Evolutionary conservation across 805 yeast genomes (phyloP), one percentile per base, ranked within the genome.

Genomic region (Limtongozyma cylindracea): DNA sequence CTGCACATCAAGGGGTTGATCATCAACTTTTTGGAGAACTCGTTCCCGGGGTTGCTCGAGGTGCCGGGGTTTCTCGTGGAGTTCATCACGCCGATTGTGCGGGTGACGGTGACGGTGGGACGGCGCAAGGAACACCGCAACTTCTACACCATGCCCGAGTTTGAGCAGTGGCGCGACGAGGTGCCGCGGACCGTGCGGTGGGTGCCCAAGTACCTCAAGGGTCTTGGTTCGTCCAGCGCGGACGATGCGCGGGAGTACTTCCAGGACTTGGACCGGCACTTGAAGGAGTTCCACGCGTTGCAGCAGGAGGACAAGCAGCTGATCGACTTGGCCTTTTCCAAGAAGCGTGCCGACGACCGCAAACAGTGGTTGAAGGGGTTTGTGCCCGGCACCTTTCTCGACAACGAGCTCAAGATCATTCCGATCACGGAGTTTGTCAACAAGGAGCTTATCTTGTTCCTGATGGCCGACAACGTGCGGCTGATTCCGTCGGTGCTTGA

Each of bases 131-230:
- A 53, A 23, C 57, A 60, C 1, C 54, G 78, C 17, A 57, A 93
- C 1, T 88, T 88, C 37, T 88, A 77, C 43, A 73, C 72, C 23
- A 76, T 88, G 88, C 95, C 95, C 3, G 95, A 88, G 39, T 88
- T 77, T 38, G 95, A 84, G 39, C 41, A 56, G 4, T 88, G 98
- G 98, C 63, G 93, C 47, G 84, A 70, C 23, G 60, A 61, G 4
- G 91, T 74, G 34, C 88, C 94, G 18, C 45, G 48, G 15, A 54
- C 47, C 6, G 66, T 65, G 34, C 60, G 80, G 8, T 88, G 94
- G 88, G 63, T 72, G 21, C 91, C 76, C 35, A 88, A 88, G 59
- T 88, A 88, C 53, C 88, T 78, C 52, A 88, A 88, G 57, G 98
- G 98, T 63, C 61, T 88, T 57, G 98, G 98, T 65, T 80, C 98